A percentile compares a stretch with the other conserved stretches of the same genome.
Evolutionary conservation across 2,329 filamentous ascomycete genomes (phyloP).

Genomic region (Aspergillus alliaceus): DNA sequence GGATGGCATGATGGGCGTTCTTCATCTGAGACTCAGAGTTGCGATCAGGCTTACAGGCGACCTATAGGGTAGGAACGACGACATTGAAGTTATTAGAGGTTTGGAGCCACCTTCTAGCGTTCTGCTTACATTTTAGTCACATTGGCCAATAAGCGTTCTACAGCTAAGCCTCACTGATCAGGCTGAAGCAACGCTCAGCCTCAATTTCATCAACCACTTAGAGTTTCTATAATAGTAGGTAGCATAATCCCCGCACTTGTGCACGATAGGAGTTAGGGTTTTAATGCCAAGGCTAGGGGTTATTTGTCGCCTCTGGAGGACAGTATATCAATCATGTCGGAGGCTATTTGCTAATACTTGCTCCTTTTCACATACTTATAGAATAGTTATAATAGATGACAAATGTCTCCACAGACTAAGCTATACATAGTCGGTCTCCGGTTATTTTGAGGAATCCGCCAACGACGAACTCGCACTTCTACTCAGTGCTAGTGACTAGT

Average conservation of each 20-base stretch:
- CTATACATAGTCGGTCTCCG: no score
- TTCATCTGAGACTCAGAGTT: no score
- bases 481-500: slow-evolving; percentile 14
- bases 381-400: no score
- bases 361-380: no score
- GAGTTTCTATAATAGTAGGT: neutral
- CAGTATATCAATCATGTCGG: no score
- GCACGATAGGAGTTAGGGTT: neutral
- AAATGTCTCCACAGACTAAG: no score
- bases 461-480: slow-evolving; percentile 13
- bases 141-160: neutral
- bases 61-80: no score
- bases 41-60: neutral
- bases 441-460: neutral
- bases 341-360: no score
- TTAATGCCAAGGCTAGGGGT: no score
- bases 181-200: neutral
- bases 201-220: neutral
- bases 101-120: no score
- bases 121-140: neutral
- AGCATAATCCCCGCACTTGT: neutral
- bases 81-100: neutral
- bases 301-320: neutral
- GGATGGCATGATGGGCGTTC: neutral
- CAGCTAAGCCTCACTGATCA: neutral